Conservation (phyloP, 441 rosid genomes). For the Eugenia klotzschiana region DNA sequence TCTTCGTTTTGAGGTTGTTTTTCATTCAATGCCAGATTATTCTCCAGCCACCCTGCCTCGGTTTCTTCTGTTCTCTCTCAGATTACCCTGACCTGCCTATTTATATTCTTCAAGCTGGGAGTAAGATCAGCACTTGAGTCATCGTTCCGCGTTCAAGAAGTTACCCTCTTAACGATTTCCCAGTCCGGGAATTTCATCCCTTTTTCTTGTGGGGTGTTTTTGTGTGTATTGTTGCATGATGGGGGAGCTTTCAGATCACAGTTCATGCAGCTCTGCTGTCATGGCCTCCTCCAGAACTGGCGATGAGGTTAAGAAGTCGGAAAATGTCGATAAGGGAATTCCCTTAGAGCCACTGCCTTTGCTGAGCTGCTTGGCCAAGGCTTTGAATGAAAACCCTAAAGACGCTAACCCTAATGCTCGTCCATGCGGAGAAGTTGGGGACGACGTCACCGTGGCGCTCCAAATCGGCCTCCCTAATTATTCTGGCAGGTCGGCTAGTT, state of each 20-base stretch:
- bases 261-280: not conserved
- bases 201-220: not conserved
- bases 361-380: constrained; percentile 13
- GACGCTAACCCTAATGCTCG: constrained; percentile 7
- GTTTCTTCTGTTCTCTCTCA: constrained; percentile 9
- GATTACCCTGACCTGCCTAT: constrained; percentile 1
- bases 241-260: constrained; percentile 15
- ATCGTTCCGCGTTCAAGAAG: not conserved
- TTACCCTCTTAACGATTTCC: not conserved
- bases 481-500: not conserved
- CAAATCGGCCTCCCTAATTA: constrained; percentile 59
- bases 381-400: not conserved
- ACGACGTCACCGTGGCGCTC: constrained; percentile 39
- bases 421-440: constrained; percentile 12
- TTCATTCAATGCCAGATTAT: constrained; percentile 52
- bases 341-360: constrained; percentile 23
- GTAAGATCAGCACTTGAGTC: not conserved
- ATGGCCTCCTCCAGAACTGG: not conserved
- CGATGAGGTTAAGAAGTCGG: not conserved
- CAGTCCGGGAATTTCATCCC: not conserved
- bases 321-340: not conserved
- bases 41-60: constrained; percentile 44
- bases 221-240: not conserved
- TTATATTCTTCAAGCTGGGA: not conserved
- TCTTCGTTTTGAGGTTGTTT: constrained; percentile 37